phyloP scores from a whole-genome alignment of 1,284 basidiomycete species.

The Sanghuangporus weigelae region DNA sequence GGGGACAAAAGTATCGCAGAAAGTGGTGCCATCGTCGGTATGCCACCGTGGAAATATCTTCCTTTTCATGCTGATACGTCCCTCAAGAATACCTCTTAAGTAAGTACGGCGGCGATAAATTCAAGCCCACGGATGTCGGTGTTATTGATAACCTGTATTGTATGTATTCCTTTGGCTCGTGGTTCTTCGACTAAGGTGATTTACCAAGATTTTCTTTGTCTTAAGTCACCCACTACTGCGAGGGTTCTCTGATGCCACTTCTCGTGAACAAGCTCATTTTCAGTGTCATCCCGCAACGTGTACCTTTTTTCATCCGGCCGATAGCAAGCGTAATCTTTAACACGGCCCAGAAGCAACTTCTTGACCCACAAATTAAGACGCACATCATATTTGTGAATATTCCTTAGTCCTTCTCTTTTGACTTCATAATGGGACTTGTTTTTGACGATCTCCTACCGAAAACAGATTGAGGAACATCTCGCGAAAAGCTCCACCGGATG shows the following conservation, averaged over 20 bases:
- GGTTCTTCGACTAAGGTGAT: neutral
- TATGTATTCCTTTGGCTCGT: slow-evolving; percentile 21
- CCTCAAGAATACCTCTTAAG: slow-evolving; percentile 37
- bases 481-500: slow-evolving; percentile 26
- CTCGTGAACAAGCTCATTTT: slow-evolving; percentile 33
- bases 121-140: slow-evolving; percentile 31
- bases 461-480: slow-evolving; percentile 34
- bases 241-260: slow-evolving; percentile 34
- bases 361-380: slow-evolving; percentile 30
- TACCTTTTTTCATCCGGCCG: slow-evolving; percentile 34
- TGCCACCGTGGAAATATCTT: slow-evolving; percentile 13
- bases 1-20: slow-evolving; percentile 39
- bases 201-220: neutral
- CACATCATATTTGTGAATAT: slow-evolving; percentile 29
- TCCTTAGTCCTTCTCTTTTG: neutral
- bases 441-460: slow-evolving; percentile 8
- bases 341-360: slow-evolving; percentile 24
- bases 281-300: slow-evolving; percentile 27
- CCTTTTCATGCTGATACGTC: neutral
- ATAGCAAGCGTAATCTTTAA: slow-evolving; percentile 29
- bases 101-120: slow-evolving; percentile 39
- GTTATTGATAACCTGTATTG: slow-evolving; percentile 38
- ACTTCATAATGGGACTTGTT: neutral
- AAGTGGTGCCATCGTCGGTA: slow-evolving; percentile 46
- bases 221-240: slow-evolving; percentile 36